Evolutionary conservation across 257 asterid species (phyloP).

Genomic region (Solanum arcanum): DNA sequence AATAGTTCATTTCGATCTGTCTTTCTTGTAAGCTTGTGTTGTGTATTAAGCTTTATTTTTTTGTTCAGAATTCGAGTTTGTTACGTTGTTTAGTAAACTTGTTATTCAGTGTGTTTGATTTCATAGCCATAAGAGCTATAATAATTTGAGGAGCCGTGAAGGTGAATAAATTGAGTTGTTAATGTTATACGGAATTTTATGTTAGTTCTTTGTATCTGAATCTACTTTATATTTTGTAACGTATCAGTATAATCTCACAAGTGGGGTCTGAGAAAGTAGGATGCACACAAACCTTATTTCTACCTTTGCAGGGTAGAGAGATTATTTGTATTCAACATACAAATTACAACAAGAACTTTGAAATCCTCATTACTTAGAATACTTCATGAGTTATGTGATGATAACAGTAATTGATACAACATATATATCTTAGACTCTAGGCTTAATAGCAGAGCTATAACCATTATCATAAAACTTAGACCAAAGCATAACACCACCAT

Average conservation of each 20-base stretch:
- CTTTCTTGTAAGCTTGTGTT: neutral
- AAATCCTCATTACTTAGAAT: neutral
- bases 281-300: neutral
- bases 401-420: neutral
- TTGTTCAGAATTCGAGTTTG: neutral
- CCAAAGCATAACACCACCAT: conserved; percentile 86
- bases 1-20: neutral
- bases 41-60: neutral
- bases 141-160: neutral
- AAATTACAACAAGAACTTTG: neutral
- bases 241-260: neutral
- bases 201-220: neutral
- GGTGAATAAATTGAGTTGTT: neutral
- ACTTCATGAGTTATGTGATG: neutral
- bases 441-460: neutral
- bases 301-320: neutral
- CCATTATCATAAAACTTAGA: conserved; percentile 20
- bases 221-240: neutral
- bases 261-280: neutral
- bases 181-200: neutral
- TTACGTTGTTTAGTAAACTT: neutral
- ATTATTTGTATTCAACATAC: neutral
- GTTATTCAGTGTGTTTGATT: neutral
- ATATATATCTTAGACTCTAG: neutral
- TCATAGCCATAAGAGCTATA: neutral